Percentiles rank a stretch among this genome's conserved stretches.
These are phyloP conservation scores for Salisapilia sapeloensis DNA, from an alignment of 352 stramenopile genomes.

Conservation along the genomic window DNA sequence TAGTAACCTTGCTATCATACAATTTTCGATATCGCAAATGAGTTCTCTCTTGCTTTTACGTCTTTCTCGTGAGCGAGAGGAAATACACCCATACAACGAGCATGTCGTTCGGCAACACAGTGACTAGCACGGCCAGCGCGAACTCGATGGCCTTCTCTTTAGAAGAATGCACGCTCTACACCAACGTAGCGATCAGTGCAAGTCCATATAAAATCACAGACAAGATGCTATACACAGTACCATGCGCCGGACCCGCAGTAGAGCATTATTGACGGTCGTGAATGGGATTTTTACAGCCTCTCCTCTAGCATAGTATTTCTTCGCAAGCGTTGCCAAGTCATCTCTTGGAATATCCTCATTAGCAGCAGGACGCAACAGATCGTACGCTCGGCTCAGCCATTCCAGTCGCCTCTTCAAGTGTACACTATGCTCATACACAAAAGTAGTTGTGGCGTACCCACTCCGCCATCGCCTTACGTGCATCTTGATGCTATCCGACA, in stretches of 20 bases:
- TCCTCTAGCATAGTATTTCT: too few relatives aligned
- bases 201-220: neutral
- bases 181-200: constrained; percentile 1
- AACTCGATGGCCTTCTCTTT: constrained; percentile 80
- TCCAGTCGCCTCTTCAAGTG: constrained; percentile 61
- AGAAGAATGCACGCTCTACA: constrained; percentile 79
- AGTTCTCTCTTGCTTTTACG: too few relatives aligned
- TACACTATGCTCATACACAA: constrained; percentile 73
- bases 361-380: too few relatives aligned
- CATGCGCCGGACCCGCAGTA: too few relatives aligned
- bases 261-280: too few relatives aligned
- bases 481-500: constrained; percentile 70
- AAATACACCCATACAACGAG: constrained; percentile 90
- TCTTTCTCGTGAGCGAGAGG: too few relatives aligned
- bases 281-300: too few relatives aligned
- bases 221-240: too few relatives aligned
- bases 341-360: too few relatives aligned
- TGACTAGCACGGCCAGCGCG: constrained; percentile 72
- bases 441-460: constrained; percentile 59
- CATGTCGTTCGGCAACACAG: constrained; percentile 74
- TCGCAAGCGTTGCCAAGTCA: too few relatives aligned
- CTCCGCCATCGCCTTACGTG: constrained; percentile 82
- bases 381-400: constrained; percentile 49
- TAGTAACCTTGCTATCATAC: too few relatives aligned
- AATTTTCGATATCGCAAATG: too few relatives aligned